phyloP scores from a whole-genome alignment of 345 rosid species.

The Linum lewisii region DNA sequence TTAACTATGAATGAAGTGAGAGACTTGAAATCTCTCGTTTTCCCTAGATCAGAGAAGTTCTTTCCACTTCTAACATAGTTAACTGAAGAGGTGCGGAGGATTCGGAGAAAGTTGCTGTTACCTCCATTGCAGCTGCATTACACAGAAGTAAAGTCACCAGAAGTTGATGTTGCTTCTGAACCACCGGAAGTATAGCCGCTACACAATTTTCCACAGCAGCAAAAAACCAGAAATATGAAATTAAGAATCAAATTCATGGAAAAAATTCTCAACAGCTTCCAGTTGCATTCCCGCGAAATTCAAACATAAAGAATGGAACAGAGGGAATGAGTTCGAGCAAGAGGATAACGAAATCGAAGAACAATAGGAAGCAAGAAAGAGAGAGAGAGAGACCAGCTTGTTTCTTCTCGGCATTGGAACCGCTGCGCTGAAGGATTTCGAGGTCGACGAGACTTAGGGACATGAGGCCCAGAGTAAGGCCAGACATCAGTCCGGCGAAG shows the following conservation, averaged over 20 bases:
- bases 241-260: not conserved
- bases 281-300: not conserved
- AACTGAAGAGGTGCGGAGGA: not conserved
- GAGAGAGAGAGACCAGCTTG: constrained; percentile 53
- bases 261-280: too few species aligned
- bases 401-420: constrained; percentile 68
- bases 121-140: constrained; percentile 96
- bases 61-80: not conserved
- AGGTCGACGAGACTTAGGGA: constrained; percentile 96
- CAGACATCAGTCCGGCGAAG: constrained; percentile 97
- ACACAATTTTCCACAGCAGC: not conserved
- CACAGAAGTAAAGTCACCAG: constrained; percentile 81
- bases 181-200: constrained; percentile 85
- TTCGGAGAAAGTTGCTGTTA: constrained; percentile 6
- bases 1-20: not conserved
- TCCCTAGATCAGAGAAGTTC: not conserved
- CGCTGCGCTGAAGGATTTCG: constrained; percentile 92
- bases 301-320: not conserved
- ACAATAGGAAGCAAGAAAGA: not conserved
- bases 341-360: not conserved
- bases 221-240: not conserved
- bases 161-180: constrained; percentile 93
- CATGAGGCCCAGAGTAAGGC: constrained; percentile 92
- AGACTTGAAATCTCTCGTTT: not conserved
- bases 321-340: not conserved